Evolutionary conservation across 2,329 filamentous ascomycete species (phyloP).

Genomic region (Magnaporthales sp.): DNA sequence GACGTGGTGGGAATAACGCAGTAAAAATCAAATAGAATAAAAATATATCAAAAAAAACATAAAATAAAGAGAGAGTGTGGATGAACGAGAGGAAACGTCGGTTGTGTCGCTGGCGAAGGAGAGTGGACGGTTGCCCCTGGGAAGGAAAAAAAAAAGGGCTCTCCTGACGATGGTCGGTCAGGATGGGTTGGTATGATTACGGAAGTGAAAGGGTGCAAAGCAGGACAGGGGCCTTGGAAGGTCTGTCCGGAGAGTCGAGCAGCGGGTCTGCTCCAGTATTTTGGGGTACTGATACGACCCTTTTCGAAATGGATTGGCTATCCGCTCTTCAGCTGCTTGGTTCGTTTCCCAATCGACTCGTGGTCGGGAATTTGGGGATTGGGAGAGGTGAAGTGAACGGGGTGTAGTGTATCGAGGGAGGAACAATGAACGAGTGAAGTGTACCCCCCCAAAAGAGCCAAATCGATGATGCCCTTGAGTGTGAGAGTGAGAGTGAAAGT

Average conservation of each 20-base stretch:
- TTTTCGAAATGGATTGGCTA: not conserved
- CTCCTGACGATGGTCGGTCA: not conserved
- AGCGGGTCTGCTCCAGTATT: not conserved
- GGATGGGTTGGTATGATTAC: not conserved
- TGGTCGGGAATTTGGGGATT: not conserved
- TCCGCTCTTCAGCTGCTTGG: not conserved
- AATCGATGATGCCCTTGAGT: not conserved
- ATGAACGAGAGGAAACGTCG: not conserved
- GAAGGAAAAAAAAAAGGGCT: not conserved
- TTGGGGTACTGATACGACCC: not conserved
- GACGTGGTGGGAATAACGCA: not conserved
- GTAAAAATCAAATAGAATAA: not conserved
- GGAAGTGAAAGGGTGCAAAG: not conserved
- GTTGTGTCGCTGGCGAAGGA: not conserved
- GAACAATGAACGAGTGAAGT: not conserved
- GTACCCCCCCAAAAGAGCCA: not conserved
- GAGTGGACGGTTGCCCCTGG: not conserved
- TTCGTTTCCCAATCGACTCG: not conserved
- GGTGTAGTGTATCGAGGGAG: not conserved
- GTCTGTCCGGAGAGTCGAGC: not conserved
- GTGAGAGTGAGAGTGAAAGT: not conserved
- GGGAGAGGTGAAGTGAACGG: not conserved
- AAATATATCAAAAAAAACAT: not conserved
- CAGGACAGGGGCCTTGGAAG: not conserved
- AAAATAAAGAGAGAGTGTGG: not conserved